Conservation (phyloP, 768 basidiomycete genomes). For the Leccinum disarticulatum region DNA sequence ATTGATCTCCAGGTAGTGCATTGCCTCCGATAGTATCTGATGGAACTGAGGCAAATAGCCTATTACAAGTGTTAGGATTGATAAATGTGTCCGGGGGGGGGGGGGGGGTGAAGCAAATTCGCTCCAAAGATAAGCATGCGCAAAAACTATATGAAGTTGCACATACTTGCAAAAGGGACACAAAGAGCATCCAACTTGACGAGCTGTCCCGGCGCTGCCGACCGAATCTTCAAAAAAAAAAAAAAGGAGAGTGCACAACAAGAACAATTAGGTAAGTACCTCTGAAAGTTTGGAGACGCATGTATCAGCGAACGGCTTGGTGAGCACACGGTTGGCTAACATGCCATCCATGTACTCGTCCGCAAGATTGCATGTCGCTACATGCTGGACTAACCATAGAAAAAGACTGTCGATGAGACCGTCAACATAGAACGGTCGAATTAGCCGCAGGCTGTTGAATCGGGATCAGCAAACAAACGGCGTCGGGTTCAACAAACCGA, state of each 20-base stretch:
- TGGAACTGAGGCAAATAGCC: too few species aligned
- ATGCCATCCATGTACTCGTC: constrained; percentile 81
- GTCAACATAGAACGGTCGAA: constrained; percentile 77
- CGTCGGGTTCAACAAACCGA: constrained; percentile 28
- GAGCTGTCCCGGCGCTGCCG: constrained; percentile 57
- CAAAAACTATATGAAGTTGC: not conserved
- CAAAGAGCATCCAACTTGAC: constrained; percentile 52
- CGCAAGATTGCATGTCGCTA: constrained; percentile 72
- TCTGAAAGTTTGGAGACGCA: constrained; percentile 66
- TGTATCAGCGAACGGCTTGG: constrained; percentile 69
- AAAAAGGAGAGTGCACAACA: not conserved
- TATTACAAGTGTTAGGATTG: too few species aligned
- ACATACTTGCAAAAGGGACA: constrained; percentile 59
- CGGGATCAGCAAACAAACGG: constrained; percentile 2
- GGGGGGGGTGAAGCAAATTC: constrained; percentile 50
- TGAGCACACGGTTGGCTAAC: constrained; percentile 61
- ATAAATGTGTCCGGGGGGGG: constrained; percentile 59
- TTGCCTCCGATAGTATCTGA: too few species aligned
- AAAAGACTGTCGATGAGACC: constrained; percentile 82
- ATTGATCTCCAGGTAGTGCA: too few species aligned
- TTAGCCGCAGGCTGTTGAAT: constrained; percentile 55
- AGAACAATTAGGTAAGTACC: constrained; percentile 36
- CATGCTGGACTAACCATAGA: constrained; percentile 76
- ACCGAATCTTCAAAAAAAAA: constrained; percentile 45
- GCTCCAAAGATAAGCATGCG: constrained; percentile 38